Conservation (phyloP, 2,329 filamentous ascomycete genomes). For the Trichothecium roseum region DNA sequence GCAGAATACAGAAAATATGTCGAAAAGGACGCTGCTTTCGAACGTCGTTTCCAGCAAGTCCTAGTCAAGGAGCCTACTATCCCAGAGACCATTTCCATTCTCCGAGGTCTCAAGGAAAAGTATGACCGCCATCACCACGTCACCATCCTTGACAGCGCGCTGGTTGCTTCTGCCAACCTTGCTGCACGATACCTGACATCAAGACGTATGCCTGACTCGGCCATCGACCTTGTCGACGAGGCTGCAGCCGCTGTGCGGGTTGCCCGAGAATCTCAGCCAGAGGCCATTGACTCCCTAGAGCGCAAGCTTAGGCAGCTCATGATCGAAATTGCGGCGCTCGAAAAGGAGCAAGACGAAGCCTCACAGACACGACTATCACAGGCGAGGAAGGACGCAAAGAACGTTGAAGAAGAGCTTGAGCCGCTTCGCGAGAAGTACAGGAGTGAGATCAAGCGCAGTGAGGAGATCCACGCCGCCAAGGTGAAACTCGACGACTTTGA, state of each 20-base stretch:
- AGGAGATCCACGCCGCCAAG: constrained; percentile 88
- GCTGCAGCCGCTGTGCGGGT: constrained; percentile 94
- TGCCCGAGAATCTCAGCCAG: constrained; percentile 89
- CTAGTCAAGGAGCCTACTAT: constrained; percentile 90
- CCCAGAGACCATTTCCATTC: constrained; percentile 86
- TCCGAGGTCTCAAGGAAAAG: constrained; percentile 95
- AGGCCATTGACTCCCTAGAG: constrained; percentile 90
- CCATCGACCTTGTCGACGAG: constrained; percentile 93
- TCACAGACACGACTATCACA: constrained; percentile 73
- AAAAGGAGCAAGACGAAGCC: constrained; percentile 89
- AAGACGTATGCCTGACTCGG: constrained; percentile 85
- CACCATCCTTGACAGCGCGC: constrained; percentile 86
- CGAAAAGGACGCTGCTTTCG: constrained; percentile 95
- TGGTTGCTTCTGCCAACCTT: constrained; percentile 83
- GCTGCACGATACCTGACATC: constrained; percentile 89
- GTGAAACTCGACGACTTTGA: constrained; percentile 86
- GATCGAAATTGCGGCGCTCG: constrained; percentile 93
- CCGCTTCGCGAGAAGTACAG: constrained; percentile 94
- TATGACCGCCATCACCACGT: constrained; percentile 99
- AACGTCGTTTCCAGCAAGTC: constrained; percentile 97
- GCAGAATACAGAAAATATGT: constrained; percentile 98
- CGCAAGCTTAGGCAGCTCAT: constrained; percentile 81
- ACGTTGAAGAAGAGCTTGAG: constrained; percentile 85
- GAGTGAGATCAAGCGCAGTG: constrained; percentile 80
- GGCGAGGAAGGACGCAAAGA: constrained; percentile 83